Percentiles rank a stretch among this genome's conserved stretches.
phyloP scores from a whole-genome alignment of 306 rosid species.

The Chamaecrista fasciculata region DNA sequence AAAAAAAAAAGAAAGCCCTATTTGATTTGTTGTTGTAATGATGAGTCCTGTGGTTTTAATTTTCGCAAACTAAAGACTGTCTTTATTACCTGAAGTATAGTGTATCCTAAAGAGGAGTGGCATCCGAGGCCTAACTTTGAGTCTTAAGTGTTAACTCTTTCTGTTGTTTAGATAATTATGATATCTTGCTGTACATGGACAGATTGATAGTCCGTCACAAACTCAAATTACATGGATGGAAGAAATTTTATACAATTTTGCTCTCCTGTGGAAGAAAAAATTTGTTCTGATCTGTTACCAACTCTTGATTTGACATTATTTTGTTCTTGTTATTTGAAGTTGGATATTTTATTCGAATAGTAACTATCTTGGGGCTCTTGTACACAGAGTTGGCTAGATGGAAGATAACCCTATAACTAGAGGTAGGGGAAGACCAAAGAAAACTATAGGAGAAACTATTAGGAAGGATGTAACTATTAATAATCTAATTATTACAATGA shows the following conservation, averaged over 20 bases:
- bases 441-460: no score
- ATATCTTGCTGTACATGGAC: conserved; percentile 8
- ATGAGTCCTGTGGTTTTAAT: conserved; percentile 2
- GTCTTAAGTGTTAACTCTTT: not conserved
- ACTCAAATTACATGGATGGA: conserved; percentile 19
- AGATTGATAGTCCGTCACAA: conserved; percentile 20
- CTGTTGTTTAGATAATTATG: not conserved
- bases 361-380: not conserved
- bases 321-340: not conserved
- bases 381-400: no score
- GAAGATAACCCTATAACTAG: no score
- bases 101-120: conserved; percentile 1
- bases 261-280: not conserved
- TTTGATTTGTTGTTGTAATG: no score
- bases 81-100: conserved; percentile 7
- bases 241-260: conserved; percentile 1
- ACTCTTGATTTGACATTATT: not conserved
- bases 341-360: not conserved
- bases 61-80: not conserved
- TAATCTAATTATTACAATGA: no score
- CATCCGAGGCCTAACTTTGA: conserved; percentile 14
- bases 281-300: not conserved
- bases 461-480: no score
- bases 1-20: no score
- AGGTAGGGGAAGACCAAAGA: no score